Percentiles rank a stretch among this genome's conserved stretches.
These are phyloP conservation scores for Kodamaea plutei DNA, from an alignment of 1,139 yeast genomes.

Conservation along the genomic window DNA sequence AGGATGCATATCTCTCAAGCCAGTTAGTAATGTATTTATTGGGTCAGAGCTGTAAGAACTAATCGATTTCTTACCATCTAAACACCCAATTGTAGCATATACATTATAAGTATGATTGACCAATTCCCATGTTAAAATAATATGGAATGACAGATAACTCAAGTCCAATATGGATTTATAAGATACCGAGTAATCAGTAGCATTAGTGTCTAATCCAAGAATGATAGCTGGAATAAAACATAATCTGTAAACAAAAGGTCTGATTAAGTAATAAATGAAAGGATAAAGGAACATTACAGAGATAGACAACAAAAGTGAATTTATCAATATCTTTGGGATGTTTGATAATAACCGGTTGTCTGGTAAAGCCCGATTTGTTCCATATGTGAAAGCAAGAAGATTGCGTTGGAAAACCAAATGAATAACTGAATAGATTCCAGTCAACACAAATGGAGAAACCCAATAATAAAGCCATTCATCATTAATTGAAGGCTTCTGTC, in stretches of 20 bases:
- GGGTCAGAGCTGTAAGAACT: slow-evolving; percentile 70
- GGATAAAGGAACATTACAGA: slow-evolving; percentile 36
- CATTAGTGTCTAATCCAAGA: slow-evolving; percentile 32
- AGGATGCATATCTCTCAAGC: slow-evolving; percentile 49
- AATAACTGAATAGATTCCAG: slow-evolving; percentile 48
- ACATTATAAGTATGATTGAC: slow-evolving; percentile 63
- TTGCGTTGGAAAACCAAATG: slow-evolving; percentile 61
- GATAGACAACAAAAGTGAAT: slow-evolving; percentile 33
- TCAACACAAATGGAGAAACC: slow-evolving; percentile 34
- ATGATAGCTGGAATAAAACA: slow-evolving; percentile 23
- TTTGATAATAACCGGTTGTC: slow-evolving; percentile 30
- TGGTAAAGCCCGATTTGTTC: slow-evolving; percentile 41
- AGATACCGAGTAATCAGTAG: slow-evolving; percentile 36
- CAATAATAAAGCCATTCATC: slow-evolving; percentile 58
- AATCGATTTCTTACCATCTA: slow-evolving; percentile 67
- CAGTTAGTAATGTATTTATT: slow-evolving; percentile 67
- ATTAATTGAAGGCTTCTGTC: slow-evolving; percentile 53
- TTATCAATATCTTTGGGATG: slow-evolving; percentile 31
- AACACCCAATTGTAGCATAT: slow-evolving; percentile 78
- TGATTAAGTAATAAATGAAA: slow-evolving; percentile 40
- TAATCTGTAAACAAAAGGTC: slow-evolving; percentile 44
- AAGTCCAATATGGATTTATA: slow-evolving; percentile 32
- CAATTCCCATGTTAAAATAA: slow-evolving; percentile 54
- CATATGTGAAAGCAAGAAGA: slow-evolving; percentile 48
- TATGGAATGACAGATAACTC: slow-evolving; percentile 35